Conservation (phyloP, 2,329 filamentous ascomycete species). For the Bipolaris cookei region DNA sequence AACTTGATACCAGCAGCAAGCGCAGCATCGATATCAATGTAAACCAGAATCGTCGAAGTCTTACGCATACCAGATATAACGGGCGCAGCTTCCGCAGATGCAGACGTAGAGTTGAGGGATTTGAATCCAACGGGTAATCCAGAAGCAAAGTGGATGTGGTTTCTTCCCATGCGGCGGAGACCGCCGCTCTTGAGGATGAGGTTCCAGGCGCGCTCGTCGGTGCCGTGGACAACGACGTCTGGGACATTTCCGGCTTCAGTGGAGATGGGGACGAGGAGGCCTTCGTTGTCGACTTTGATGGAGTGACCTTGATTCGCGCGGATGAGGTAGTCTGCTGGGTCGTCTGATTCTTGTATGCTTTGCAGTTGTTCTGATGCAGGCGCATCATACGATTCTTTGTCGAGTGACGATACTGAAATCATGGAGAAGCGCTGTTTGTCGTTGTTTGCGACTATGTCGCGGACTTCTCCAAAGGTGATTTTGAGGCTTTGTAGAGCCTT, state of each 20-base stretch:
- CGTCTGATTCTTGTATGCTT: slow-evolving; percentile 36
- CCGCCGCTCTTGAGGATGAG: slow-evolving; percentile 78
- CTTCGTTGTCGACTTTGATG: slow-evolving; percentile 74
- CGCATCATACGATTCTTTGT: not conserved
- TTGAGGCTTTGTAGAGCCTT: slow-evolving; percentile 70
- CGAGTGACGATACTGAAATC: slow-evolving; percentile 58
- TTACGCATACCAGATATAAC: slow-evolving; percentile 82
- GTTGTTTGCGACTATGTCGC: slow-evolving; percentile 71
- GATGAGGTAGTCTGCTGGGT: slow-evolving; percentile 78
- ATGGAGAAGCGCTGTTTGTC: slow-evolving; percentile 92
- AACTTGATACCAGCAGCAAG: slow-evolving; percentile 68
- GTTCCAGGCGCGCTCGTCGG: slow-evolving; percentile 81
- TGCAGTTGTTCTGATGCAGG: slow-evolving; percentile 2
- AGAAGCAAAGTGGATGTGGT: slow-evolving; percentile 87
- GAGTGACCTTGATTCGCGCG: slow-evolving; percentile 95
- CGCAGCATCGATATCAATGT: slow-evolving; percentile 73
- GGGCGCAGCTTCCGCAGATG: slow-evolving; percentile 37
- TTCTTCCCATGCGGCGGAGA: slow-evolving; percentile 78
- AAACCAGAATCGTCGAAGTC: slow-evolving; percentile 68
- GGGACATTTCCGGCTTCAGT: slow-evolving; percentile 64
- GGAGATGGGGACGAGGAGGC: slow-evolving; percentile 71
- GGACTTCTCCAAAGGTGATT: slow-evolving; percentile 77
- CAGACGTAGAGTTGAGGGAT: slow-evolving; percentile 18
- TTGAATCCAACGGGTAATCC: slow-evolving; percentile 65
- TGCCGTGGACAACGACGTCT: slow-evolving; percentile 79